phyloP scores from a whole-genome alignment of 1,139 yeast genomes.

The Oligophagozyma castellii region DNA sequence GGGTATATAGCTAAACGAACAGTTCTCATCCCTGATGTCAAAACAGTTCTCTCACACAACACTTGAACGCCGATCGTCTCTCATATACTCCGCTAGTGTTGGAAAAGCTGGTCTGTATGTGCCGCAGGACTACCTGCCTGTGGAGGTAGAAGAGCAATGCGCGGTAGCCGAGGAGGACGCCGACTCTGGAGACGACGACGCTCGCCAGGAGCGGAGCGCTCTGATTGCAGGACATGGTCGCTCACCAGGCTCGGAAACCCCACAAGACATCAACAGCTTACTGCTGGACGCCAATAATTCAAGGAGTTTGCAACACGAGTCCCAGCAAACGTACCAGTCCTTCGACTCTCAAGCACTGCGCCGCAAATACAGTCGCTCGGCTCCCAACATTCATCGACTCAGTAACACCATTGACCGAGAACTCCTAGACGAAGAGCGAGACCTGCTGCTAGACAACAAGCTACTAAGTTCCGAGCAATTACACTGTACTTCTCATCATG shows the following conservation, averaged over 20 bases:
- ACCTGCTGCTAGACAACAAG: slow-evolving; percentile 20
- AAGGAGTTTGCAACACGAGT: slow-evolving; percentile 11
- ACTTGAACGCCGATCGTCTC: slow-evolving; percentile 20
- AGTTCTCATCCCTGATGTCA: slow-evolving; percentile 2
- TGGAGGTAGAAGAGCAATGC: slow-evolving; percentile 4
- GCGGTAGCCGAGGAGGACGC: slow-evolving; percentile 8
- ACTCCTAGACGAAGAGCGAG: slow-evolving; percentile 21
- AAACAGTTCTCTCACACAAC: slow-evolving; percentile 21
- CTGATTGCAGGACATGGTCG: neutral
- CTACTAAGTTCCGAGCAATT: slow-evolving; percentile 7
- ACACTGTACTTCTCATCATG: no score
- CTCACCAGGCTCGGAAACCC: neutral
- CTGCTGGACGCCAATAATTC: slow-evolving; percentile 13
- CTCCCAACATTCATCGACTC: slow-evolving; percentile 2
- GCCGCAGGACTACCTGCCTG: slow-evolving; percentile 20
- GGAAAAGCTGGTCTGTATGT: slow-evolving; percentile 22
- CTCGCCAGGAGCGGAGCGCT: slow-evolving; percentile 1
- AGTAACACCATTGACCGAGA: slow-evolving; percentile 8
- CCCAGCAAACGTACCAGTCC: slow-evolving; percentile 2
- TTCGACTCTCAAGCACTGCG: slow-evolving; percentile 1
- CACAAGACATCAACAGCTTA: slow-evolving; percentile 9
- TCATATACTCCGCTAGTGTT: slow-evolving; percentile 21
- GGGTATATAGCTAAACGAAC: no score
- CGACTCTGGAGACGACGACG: slow-evolving; percentile 2
- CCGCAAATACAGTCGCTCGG: slow-evolving; percentile 1